Base-by-base conservation (phyloP, 805 yeast genomes). In the Brettanomyces custersianus region DNA sequence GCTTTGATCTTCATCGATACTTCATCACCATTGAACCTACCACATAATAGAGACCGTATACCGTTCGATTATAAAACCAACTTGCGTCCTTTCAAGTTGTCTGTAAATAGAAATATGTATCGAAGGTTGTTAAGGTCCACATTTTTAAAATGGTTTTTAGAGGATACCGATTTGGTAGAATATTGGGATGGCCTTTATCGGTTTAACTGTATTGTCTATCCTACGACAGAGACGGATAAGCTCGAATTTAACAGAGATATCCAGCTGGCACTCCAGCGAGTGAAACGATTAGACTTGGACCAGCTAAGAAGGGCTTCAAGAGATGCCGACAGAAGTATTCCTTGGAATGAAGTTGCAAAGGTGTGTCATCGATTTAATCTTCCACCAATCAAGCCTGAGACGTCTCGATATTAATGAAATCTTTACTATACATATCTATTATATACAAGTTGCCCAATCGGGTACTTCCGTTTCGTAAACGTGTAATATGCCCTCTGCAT, bases 381-480 rank as follows among this genome's bases (percentile, higher is more conserved):
- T 31, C 22, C 37, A 3, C 34, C 34, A 22, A 13, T 34, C 4
- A 22, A 25, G 22, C 35, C 36, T 12, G 18, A 20, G 15, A n/a
- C n/a, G 20, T 6, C 13, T 27, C 15, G 5, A 18, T 12, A 21
- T 12, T 31, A 20, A 28, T n/a, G n/a, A n/a, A n/a, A n/a, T n/a
- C n/a, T n/a, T 8, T 25, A 7, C n/a, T 25, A 11, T 30, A 20
- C 33, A 17, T 30, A 11, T 12, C n/a, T 18, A 8, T n/a, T 20
- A 18, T 15, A 10, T 16, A n/a, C n/a, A n/a, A n/a, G 48, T 22
- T 9, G 63, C 53, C 82, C 83, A 76, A 0, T 31, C 23, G 0
- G 83, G 83, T 15, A 51, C 36, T 1, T 46, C 49, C 0, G 78
- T 66, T 37, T 64, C 55, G 41, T 63, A 75, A 7, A 46, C 43